A percentile compares a stretch with the other conserved stretches of the same genome.
Conservation (phyloP, 2,329 filamentous ascomycete genomes). For the Dissoconium aciculare region DNA sequence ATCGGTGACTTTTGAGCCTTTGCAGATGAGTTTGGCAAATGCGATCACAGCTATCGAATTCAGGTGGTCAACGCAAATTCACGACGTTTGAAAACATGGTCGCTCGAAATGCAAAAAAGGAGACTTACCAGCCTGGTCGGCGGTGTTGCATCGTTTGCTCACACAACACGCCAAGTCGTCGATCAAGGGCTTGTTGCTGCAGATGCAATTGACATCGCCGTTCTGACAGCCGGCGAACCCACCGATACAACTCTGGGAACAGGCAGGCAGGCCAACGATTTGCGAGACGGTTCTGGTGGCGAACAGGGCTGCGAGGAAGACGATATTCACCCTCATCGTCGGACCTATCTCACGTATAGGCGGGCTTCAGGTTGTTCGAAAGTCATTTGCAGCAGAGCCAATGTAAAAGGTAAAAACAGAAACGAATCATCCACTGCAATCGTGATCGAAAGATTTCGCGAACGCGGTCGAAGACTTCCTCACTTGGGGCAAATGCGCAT, state of each 20-base stretch:
- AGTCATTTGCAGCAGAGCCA: too few species aligned
- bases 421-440: too few species aligned
- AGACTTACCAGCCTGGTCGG: conserved; percentile 23
- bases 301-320: too few species aligned
- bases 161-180: conserved; percentile 29
- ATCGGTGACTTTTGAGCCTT: conserved; percentile 23
- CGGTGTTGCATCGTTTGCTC: conserved; percentile 19
- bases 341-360: too few species aligned
- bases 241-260: conserved; percentile 24
- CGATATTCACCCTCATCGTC: too few species aligned
- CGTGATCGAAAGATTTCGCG: too few species aligned
- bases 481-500: too few species aligned
- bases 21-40: conserved; percentile 30
- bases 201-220: conserved; percentile 30
- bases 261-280: conserved; percentile 20
- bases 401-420: too few species aligned
- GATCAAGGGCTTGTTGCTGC: conserved; percentile 25
- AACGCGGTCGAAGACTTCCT: too few species aligned
- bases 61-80: too few species aligned
- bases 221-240: conserved; percentile 21
- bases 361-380: too few species aligned
- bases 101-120: neutral
- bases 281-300: conserved; percentile 7
- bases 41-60: conserved; percentile 31
- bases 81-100: too few species aligned